phyloP scores from a whole-genome alignment of 2,329 filamentous ascomycete genomes.

The Apiospora aurea region DNA sequence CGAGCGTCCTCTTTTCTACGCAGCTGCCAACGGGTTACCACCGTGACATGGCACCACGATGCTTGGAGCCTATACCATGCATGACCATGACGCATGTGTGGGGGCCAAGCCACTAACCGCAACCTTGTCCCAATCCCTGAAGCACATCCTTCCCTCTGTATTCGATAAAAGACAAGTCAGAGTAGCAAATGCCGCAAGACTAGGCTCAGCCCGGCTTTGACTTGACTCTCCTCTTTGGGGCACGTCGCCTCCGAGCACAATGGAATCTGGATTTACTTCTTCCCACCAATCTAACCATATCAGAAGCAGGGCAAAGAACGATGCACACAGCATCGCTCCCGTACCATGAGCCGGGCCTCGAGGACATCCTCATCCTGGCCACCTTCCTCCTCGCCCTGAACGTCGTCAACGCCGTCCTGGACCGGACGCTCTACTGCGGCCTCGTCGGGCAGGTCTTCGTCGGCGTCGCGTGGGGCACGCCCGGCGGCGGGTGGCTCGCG shows the following conservation, averaged over 20 bases:
- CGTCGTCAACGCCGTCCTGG: constrained; percentile 60
- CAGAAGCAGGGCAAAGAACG: neutral
- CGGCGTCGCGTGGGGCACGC: constrained; percentile 74
- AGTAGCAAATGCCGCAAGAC: neutral
- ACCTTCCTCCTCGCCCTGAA: constrained; percentile 72
- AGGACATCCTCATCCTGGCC: constrained; percentile 64
- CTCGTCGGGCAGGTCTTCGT: constrained; percentile 75
- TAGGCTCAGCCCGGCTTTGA: neutral
- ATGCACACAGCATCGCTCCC: constrained; percentile 44
- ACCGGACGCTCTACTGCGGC: constrained; percentile 71
- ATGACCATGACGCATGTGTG: neutral
- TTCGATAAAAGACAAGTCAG: neutral
- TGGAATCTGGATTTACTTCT: no score
- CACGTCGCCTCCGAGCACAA: no score
- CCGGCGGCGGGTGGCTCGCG: constrained; percentile 67
- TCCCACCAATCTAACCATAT: neutral
- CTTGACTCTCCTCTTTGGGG: neutral
- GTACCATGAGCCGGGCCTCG: constrained; percentile 70
- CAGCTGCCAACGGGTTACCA: neutral
- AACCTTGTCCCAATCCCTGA: neutral
- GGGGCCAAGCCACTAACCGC: constrained; percentile 4
- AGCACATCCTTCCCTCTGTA: neutral
- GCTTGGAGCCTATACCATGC: neutral
- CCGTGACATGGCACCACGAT: neutral
- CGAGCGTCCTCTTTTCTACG: no score